Conservation (phyloP, 2,329 filamentous ascomycete genomes). For the Dactylellina leptospora region DNA sequence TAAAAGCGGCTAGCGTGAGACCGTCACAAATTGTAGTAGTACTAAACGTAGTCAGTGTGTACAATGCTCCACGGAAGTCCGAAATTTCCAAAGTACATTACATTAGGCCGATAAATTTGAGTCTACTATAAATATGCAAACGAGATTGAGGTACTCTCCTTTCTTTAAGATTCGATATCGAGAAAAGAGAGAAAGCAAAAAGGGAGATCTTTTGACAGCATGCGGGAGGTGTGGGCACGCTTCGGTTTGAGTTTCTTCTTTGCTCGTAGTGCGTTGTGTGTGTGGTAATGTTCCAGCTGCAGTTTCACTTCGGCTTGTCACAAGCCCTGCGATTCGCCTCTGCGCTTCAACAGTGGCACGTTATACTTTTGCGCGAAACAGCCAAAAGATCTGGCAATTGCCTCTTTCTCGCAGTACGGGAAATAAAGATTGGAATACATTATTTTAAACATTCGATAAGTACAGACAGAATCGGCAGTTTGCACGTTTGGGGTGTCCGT, state of each 20-base stretch:
- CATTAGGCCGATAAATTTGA: constrained; percentile 30
- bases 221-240: constrained; percentile 32
- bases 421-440: constrained; percentile 8
- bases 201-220: constrained; percentile 9
- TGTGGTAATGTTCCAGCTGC: constrained; percentile 54
- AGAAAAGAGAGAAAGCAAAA: constrained; percentile 18
- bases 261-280: constrained; percentile 50
- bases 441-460: constrained; percentile 5
- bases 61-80: not conserved
- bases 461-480: constrained; percentile 19
- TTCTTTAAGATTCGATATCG: constrained; percentile 2
- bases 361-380: constrained; percentile 13
- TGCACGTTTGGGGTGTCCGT: constrained; percentile 5
- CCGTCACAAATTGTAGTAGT: no score
- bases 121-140: constrained; percentile 43
- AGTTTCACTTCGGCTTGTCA: constrained; percentile 52
- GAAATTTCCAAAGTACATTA: not conserved
- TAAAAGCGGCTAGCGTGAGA: not conserved
- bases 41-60: no score
- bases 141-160: constrained; percentile 38
- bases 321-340: constrained; percentile 45
- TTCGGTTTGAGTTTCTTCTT: constrained; percentile 50
- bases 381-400: constrained; percentile 18
- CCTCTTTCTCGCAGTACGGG: constrained; percentile 17
- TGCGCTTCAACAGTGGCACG: constrained; percentile 35